Base-by-base conservation (phyloP, 768 basidiomycete species). In the Podaxis carcinomalis region DNA sequence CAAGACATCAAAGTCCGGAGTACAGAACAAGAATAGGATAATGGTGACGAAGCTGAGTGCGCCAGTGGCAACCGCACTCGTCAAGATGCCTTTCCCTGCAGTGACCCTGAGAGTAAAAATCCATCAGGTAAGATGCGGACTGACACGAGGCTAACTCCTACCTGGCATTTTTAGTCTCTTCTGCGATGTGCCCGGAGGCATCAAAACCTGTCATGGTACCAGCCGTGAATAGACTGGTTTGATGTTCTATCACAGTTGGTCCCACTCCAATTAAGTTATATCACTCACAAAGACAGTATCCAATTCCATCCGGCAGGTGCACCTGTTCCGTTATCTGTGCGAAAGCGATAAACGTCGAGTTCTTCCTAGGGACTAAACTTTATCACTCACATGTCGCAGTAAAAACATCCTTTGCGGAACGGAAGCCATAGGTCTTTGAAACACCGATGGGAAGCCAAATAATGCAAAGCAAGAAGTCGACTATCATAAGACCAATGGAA, bases 371-470 rank as follows among this genome's bases (percentile, higher is more conserved):
- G 13, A 16, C 37, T 49, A 66, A 5, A 14, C 7, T 16, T 27
- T n/a, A 27, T 11, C 49, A 76, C 88, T 46, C 68, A 93, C 90
- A 90, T 13, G 85, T 89, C 77, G 81, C 77, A 2, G 88, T 90
- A 67, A 96, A 95, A 9, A 92, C 93, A 37, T 93, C 92, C 37
- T 85, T 83, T 0, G 91, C 89, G 13, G 85, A 81, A 50, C 93
- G 84, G 75, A 97, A 93, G 9, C 94, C 95, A 65, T 95, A 97
- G 0, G 93, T 93, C 66, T 80, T 87, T 4, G 87, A 88, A 2
- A 93, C 95, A 0, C 92, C 93, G 55, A 97, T 92, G 0, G 95
- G 95, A 40, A 97, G 82, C 94, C 94, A 96, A 65, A 94, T 91
- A 53, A 92, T 70, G 70, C 90, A 93, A 19, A 95, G 82, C 69